phyloP scores from a whole-genome alignment of 2,329 filamentous ascomycete species.

The Rhynchosporium secalis region DNA sequence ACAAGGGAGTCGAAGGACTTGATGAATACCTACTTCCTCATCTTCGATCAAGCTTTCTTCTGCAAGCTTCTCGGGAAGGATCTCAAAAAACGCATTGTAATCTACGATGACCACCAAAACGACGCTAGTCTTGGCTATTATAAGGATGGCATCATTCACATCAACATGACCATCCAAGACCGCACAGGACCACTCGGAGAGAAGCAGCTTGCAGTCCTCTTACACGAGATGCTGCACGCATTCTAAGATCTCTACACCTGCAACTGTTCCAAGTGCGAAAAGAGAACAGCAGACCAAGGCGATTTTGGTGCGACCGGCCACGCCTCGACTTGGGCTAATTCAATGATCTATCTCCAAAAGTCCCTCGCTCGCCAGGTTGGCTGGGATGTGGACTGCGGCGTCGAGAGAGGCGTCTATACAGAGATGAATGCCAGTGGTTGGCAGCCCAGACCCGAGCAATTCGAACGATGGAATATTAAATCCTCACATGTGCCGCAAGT shows the following conservation, averaged over 20 bases:
- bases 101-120: neutral
- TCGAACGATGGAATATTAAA: slow-evolving; percentile 7
- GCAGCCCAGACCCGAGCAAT: slow-evolving; percentile 10
- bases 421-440: slow-evolving; percentile 8
- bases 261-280: neutral
- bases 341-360: slow-evolving; percentile 8
- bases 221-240: slow-evolving; percentile 17
- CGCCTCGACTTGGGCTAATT: slow-evolving; percentile 5
- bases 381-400: slow-evolving; percentile 8
- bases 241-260: slow-evolving; percentile 2
- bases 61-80: neutral
- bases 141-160: neutral
- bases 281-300: neutral
- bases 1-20: neutral
- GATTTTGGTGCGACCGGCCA: neutral
- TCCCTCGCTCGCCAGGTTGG: neutral
- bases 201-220: neutral
- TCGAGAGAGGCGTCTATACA: neutral
- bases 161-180: neutral
- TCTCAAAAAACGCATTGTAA: neutral
- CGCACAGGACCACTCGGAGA: neutral
- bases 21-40: neutral
- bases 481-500: neutral
- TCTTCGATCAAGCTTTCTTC: slow-evolving; percentile 6
- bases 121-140: neutral